These are phyloP conservation scores for Arthroderma sp. DNA, from an alignment of 2,329 filamentous ascomycete genomes.

Conservation along the genomic window DNA sequence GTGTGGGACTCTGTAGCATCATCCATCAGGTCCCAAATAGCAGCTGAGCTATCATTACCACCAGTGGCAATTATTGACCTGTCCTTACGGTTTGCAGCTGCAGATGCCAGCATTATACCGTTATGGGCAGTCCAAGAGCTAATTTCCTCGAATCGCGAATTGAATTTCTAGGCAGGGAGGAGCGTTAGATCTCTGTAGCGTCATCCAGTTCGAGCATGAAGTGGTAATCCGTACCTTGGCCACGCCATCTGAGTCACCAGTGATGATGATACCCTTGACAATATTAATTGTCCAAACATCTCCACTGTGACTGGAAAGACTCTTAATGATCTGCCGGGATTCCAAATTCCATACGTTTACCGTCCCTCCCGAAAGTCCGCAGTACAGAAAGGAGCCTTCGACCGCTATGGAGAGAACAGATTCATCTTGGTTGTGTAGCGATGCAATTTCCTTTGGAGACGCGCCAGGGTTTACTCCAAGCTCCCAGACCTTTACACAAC, in stretches of 20 bases:
- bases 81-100: constrained; percentile 54
- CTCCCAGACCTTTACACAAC: constrained; percentile 87
- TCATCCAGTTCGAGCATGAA: background rate
- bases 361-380: constrained; percentile 72
- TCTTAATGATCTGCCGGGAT: constrained; percentile 77
- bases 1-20: constrained; percentile 35
- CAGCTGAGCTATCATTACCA: constrained; percentile 79
- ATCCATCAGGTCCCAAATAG: constrained; percentile 68
- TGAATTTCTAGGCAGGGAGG: constrained; percentile 44
- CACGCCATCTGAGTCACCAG: constrained; percentile 76
- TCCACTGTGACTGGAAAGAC: constrained; percentile 65
- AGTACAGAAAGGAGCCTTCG: constrained; percentile 85
- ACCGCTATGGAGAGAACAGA: constrained; percentile 65
- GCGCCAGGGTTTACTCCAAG: constrained; percentile 48
- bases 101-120: constrained; percentile 76
- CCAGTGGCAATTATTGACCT: constrained; percentile 86
- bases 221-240: constrained; percentile 50
- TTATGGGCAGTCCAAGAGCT: constrained; percentile 71
- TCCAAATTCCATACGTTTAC: constrained; percentile 96
- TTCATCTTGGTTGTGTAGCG: constrained; percentile 49
- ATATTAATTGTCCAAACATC: constrained; percentile 82
- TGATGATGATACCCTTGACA: constrained; percentile 73
- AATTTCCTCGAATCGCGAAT: constrained; percentile 70
- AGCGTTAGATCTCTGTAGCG: no score
- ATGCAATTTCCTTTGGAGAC: constrained; percentile 57